Evolutionary conservation across 495 filamentous ascomycete genomes (phyloP), one percentile per base, ranked within the genome.

Genomic region (Penicillium coprophilum): DNA sequence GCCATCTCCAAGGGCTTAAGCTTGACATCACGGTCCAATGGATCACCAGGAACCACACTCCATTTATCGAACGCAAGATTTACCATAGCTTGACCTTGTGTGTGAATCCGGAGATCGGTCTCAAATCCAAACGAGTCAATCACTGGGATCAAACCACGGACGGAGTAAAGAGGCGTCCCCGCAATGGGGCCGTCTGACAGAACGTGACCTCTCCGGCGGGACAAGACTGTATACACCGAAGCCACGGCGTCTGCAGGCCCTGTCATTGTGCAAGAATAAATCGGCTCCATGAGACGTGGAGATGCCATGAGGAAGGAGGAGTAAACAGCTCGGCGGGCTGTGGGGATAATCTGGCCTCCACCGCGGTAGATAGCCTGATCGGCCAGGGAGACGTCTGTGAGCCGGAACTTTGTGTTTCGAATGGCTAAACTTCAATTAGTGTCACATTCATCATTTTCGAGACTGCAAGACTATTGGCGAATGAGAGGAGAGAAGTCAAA

Each of bases 101-200:
- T 97, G 68, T 96, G 92, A 63, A 97, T 97, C 46, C 94, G 78
- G 40, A 97, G 80, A 74, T 98, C 94, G 3, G 94, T 97, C 74
- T 98, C 94, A 71, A 98, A 97, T 7, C 94, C 94, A 66, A 98
- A 98, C 11, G 84, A 88, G 75, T 98, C 94, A 63, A 98, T 95
- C 32, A 98, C 94, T 1, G 94, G 94, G 46, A 98, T 88, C 23
- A 96, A 78, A 2, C 94, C 94, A 55, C 83, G 87, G 28, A 97
- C 91, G 12, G 86, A 84, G 75, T 97, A 97, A 12, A 98, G 80
- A n/a, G 91, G 93, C 1, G 95, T 98, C 8, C 94, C 94, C 5
- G 92, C 91, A 62, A 98, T 91, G 6, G 94, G 92, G 0, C 90
- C 91, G 70, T 98, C 94, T 20, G 87, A 85, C 27, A 98, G 80